These are phyloP conservation scores for Paraleonurus japonicus DNA, from an alignment of 257 asterid genomes.

Conservation along the genomic window DNA sequence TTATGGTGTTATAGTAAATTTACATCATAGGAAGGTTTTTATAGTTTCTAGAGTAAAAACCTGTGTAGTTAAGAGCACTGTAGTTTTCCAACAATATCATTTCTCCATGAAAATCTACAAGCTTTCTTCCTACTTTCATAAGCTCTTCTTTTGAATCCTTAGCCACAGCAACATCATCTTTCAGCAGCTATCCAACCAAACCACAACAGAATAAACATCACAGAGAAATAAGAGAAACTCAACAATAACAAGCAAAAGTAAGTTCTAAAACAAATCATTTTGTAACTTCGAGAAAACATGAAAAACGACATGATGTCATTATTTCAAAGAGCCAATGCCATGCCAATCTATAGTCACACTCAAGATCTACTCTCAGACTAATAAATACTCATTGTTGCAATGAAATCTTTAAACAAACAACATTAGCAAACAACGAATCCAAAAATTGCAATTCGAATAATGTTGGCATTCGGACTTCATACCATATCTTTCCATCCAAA, in stretches of 20 bases:
- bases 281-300: not conserved
- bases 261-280: not conserved
- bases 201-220: slow-evolving; percentile 4
- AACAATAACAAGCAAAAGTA: not conserved
- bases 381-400: not conserved
- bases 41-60: slow-evolving; percentile 29
- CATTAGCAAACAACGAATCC: not conserved
- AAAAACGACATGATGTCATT: not conserved
- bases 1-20: not conserved
- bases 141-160: slow-evolving; percentile 45
- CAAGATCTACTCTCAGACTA: not conserved
- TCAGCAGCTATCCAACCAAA: slow-evolving; percentile 44
- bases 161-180: slow-evolving; percentile 50
- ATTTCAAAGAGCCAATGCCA: not conserved
- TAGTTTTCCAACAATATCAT: slow-evolving; percentile 80
- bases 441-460: not conserved
- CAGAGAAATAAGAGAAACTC: not conserved
- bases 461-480: not conserved
- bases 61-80: slow-evolving; percentile 88
- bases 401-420: not conserved
- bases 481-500: not conserved
- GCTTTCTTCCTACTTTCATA: slow-evolving; percentile 56
- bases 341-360: not conserved
- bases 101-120: slow-evolving; percentile 89
- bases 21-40: not conserved